These are phyloP conservation scores for Fraxinus nigra DNA, from an alignment of 305 asterid species.

Conservation along the genomic window DNA sequence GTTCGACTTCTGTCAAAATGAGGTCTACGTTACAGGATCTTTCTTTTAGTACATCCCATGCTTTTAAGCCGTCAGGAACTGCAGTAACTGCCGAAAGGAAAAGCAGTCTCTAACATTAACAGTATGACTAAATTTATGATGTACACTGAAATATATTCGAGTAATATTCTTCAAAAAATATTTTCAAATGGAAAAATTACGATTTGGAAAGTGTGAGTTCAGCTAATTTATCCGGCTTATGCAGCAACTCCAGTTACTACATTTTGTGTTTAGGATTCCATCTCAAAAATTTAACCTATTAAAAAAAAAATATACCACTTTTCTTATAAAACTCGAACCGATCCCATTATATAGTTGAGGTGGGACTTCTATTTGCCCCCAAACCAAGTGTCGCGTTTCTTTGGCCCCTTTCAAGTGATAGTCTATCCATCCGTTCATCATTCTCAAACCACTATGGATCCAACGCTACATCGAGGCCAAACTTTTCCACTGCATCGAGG, in stretches of 20 bases:
- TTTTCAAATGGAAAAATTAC: not conserved
- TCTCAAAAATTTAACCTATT: not conserved
- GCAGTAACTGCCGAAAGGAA: slow-evolving; percentile 65
- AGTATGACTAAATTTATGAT: not conserved
- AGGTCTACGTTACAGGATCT: slow-evolving; percentile 68
- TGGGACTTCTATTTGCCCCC: not conserved
- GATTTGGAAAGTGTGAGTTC: not conserved
- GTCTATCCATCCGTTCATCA: not conserved
- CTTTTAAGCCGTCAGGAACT: slow-evolving; percentile 85
- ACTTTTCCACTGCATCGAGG: not conserved
- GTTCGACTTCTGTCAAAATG: slow-evolving; percentile 80
- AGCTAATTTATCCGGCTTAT: not conserved
- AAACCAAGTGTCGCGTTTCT: not conserved
- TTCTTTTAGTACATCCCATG: slow-evolving; percentile 81
- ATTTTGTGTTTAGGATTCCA: not conserved
- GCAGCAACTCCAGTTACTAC: not conserved
- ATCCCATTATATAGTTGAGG: not conserved
- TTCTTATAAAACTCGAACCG: not conserved
- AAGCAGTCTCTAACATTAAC: not conserved
- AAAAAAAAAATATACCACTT: not conserved
- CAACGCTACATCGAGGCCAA: not conserved
- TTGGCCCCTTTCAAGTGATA: not conserved
- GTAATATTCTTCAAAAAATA: not conserved
- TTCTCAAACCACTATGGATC: not conserved
- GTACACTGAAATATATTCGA: not conserved